Percentiles rank a stretch among this genome's conserved stretches.
phyloP scores from a whole-genome alignment of 352 stramenopile genomes.

The Globisporangium sylvaticum region DNA sequence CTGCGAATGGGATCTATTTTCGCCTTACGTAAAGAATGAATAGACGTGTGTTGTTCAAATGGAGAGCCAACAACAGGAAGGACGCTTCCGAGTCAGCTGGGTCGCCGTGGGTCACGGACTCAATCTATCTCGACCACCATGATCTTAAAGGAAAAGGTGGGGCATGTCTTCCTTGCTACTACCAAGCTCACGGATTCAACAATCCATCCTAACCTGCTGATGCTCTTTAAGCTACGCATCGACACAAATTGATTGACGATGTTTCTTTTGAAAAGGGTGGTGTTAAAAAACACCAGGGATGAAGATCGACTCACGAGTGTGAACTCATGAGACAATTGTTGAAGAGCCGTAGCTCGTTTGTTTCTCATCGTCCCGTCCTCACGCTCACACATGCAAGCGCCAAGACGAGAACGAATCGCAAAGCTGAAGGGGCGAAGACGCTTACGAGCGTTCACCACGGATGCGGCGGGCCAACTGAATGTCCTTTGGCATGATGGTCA shows the following conservation, averaged over 20 bases:
- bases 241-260: neutral
- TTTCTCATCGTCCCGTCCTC: neutral
- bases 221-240: no score
- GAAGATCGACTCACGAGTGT: slow-evolving; percentile 13
- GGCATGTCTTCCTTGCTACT: no score
- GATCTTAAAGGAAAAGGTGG: no score
- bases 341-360: neutral
- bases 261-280: slow-evolving; percentile 62
- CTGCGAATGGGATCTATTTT: neutral
- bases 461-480: slow-evolving; percentile 93
- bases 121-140: no score
- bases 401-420: slow-evolving; percentile 18
- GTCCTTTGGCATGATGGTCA: slow-evolving; percentile 97
- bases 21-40: neutral
- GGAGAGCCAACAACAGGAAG: neutral
- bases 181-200: no score
- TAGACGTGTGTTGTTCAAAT: neutral
- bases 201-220: no score
- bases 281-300: slow-evolving; percentile 84
- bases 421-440: slow-evolving; percentile 61
- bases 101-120: no score
- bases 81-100: no score
- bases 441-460: slow-evolving; percentile 85
- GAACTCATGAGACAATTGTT: neutral
- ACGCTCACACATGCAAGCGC: neutral